Evolutionary conservation across 257 asterid genomes (phyloP), one percentile per base, ranked within the genome.

Genomic region (Euphrasia confusa): DNA sequence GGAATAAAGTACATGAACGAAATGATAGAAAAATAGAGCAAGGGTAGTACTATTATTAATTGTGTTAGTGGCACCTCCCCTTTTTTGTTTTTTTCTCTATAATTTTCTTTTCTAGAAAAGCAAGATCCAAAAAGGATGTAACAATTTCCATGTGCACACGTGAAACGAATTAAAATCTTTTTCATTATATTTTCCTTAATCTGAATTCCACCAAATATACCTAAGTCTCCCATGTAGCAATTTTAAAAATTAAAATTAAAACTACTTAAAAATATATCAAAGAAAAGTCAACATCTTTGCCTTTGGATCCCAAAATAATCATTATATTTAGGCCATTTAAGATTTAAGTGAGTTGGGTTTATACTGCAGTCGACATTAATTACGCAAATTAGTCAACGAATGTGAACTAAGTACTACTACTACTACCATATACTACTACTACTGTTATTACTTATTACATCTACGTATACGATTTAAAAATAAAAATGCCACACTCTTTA

Each of bases 111-210:
- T 27, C 11, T 50, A 27, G 1, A 69, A 50, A 33, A 57, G 70
- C 53, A 57, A 58, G 49, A 71, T 69, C 27, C 58, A 60, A 68
- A 56, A 54, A 13, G 50, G 28, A 39, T 4, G 15, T 13, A 57
- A 8, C 54, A 4, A 68, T 18, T 7, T 57, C 6, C 74, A 64
- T 49, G 61, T 63, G 69, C 69, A 65, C 76, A 65, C 50, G 71
- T 60, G 67, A 65, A 49, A 30, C 59, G 71, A 71, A 66, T 61
- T 67, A 47, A 17, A 47, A 17, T 54, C 3, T 21, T 21, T 14
- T 47, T 7, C 1, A 7, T 26, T 52, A 10, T 1, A n/a, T 60
- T 57, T 60, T 11, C 7, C 53, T 7, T 60, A 4, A 3, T 44
- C n/a, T 1, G 7, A 42, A 58, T 11, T 48, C 28, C 17, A 44